phyloP scores from a whole-genome alignment of 129 eudicot genomes.

The Deinandra increscens region DNA sequence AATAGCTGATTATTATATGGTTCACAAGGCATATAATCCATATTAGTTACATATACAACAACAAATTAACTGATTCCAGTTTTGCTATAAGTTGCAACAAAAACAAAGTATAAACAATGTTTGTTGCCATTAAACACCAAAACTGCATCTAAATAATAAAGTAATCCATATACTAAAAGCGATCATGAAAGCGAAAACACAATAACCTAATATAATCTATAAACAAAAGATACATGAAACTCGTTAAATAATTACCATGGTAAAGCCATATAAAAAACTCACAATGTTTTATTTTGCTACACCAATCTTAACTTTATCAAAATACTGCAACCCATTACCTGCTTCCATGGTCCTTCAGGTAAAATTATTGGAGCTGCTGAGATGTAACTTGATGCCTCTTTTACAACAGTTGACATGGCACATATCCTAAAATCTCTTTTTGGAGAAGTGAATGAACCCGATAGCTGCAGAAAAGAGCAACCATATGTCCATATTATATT shows the following conservation, averaged over 20 bases:
- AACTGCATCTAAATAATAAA: neutral
- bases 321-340: slow-evolving; percentile 42
- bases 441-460: slow-evolving; percentile 20
- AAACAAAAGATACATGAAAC: neutral
- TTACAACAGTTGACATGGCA: slow-evolving; percentile 40
- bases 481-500: neutral
- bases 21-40: neutral
- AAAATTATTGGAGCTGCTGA: slow-evolving; percentile 83
- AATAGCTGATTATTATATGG: neutral
- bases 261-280: neutral
- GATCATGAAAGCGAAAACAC: neutral
- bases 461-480: slow-evolving; percentile 33
- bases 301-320: neutral
- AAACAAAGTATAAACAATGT: neutral
- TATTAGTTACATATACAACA: neutral
- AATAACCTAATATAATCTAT: neutral
- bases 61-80: neutral
- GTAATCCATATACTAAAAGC: neutral
- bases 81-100: neutral
- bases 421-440: slow-evolving; percentile 36
- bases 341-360: slow-evolving; percentile 94
- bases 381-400: slow-evolving; percentile 55
- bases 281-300: neutral
- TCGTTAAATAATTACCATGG: neutral
- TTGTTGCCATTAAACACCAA: neutral